Evolutionary conservation across 306 rosid genomes (phyloP).

Genomic region (Dalbergia oliveri): DNA sequence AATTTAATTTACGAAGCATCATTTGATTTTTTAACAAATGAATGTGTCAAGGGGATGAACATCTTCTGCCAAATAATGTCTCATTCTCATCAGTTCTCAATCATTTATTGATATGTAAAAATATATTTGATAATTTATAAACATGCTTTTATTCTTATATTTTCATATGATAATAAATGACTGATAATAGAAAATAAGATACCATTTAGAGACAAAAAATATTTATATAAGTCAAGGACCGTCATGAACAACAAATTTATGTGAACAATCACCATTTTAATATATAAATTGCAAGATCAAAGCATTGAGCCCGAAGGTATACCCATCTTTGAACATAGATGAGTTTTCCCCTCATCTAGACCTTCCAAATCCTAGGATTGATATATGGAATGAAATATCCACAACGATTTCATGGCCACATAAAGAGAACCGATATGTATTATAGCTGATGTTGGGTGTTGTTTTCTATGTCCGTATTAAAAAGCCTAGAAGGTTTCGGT

Average conservation of each 20-base stretch:
- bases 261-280: not conserved
- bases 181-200: too few species aligned
- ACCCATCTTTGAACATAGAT: too few species aligned
- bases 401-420: slow-evolving; percentile 35
- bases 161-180: too few species aligned
- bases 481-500: not conserved
- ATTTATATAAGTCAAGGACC: too few species aligned
- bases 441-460: slow-evolving; percentile 8
- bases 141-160: too few species aligned
- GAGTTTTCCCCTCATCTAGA: too few species aligned
- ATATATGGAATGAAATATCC: slow-evolving; percentile 7
- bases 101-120: too few species aligned
- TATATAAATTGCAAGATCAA: not conserved
- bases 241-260: not conserved
- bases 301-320: too few species aligned
- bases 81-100: too few species aligned
- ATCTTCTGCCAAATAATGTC: too few species aligned
- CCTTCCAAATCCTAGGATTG: slow-evolving; percentile 31
- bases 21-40: not conserved
- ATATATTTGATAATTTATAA: too few species aligned
- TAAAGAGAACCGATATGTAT: slow-evolving; percentile 40
- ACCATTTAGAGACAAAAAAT: too few species aligned
- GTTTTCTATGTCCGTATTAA: slow-evolving; percentile 17
- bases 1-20: not conserved
- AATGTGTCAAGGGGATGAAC: not conserved